Conservation (phyloP, 495 filamentous ascomycete species). For the Niebla homalea region DNA sequence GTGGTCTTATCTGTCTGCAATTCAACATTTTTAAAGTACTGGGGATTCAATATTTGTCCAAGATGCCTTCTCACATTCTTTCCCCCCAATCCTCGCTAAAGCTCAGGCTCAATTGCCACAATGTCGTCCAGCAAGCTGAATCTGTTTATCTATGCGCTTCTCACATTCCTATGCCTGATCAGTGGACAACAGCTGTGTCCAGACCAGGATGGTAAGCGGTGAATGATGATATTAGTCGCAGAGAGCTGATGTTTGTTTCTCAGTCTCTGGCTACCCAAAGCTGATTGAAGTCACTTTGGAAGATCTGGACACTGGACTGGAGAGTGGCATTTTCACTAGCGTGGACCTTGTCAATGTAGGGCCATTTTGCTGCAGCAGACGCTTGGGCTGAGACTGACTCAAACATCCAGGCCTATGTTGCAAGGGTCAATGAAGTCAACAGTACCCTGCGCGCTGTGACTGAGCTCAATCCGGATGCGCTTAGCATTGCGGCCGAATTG, state of each 20-base stretch:
- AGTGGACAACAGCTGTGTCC: neutral
- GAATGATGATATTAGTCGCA: neutral
- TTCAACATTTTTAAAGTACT: neutral
- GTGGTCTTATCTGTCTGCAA: neutral
- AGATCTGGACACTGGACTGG: conserved; percentile 36
- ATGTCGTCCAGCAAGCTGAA: neutral
- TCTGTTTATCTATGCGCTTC: neutral
- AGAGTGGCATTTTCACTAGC: conserved; percentile 38
- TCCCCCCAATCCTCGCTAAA: neutral
- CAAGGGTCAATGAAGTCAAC: conserved; percentile 41
- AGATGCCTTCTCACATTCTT: neutral
- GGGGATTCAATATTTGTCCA: neutral
- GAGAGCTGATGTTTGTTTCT: neutral
- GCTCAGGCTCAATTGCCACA: neutral
- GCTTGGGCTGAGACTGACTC: neutral
- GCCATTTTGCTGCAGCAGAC: neutral
- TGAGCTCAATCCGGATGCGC: conserved; percentile 45
- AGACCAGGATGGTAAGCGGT: neutral
- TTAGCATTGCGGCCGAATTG: conserved; percentile 35
- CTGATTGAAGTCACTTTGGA: conserved; percentile 40
- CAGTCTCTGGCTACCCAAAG: conserved; percentile 20
- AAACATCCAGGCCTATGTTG: conserved; percentile 31
- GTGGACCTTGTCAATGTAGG: conserved; percentile 42
- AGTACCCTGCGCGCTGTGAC: conserved; percentile 35
- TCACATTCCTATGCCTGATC: neutral